A percentile compares a stretch with the other conserved stretches of the same genome.
phyloP scores from a whole-genome alignment of 306 rosid genomes.

The Adenanthera pavonina region DNA sequence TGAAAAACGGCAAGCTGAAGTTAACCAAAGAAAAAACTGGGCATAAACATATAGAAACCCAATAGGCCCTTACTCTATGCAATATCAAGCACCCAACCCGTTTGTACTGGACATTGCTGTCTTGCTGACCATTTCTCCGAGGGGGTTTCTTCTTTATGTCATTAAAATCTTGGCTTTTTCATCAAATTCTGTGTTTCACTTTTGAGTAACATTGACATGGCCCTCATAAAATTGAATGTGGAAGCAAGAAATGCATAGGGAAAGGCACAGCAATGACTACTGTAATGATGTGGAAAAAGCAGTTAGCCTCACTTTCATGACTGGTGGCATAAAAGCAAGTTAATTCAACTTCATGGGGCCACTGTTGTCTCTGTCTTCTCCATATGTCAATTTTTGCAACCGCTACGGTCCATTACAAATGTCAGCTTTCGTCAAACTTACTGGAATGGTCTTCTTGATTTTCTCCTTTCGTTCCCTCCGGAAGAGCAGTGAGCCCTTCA shows the following conservation, averaged over 20 bases:
- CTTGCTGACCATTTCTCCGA: constrained; percentile 31
- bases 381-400: constrained; percentile 30
- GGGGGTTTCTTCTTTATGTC: constrained; percentile 35
- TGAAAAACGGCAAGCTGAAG: constrained; percentile 28
- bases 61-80: constrained; percentile 26
- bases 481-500: constrained; percentile 1
- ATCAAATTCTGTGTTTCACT: constrained; percentile 24
- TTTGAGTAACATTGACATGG: constrained; percentile 8
- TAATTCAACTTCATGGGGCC: constrained; percentile 49
- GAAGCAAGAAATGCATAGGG: constrained; percentile 36
- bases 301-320: constrained; percentile 32
- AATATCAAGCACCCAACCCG: constrained; percentile 20
- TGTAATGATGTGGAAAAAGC: constrained; percentile 45
- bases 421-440: constrained; percentile 39
- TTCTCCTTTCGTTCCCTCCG: constrained; percentile 35
- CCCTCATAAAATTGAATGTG: constrained; percentile 20
- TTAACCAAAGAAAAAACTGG: constrained; percentile 25
- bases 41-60: constrained; percentile 30
- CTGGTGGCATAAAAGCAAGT: constrained; percentile 44
- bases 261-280: constrained; percentile 29
- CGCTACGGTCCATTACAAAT: constrained; percentile 35
- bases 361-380: constrained; percentile 38
- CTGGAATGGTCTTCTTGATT: constrained; percentile 14
- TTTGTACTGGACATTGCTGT: neutral
- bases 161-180: constrained; percentile 23